Conservation (phyloP, 2,329 filamentous ascomycete species). For the Hypoxylon sp. region DNA sequence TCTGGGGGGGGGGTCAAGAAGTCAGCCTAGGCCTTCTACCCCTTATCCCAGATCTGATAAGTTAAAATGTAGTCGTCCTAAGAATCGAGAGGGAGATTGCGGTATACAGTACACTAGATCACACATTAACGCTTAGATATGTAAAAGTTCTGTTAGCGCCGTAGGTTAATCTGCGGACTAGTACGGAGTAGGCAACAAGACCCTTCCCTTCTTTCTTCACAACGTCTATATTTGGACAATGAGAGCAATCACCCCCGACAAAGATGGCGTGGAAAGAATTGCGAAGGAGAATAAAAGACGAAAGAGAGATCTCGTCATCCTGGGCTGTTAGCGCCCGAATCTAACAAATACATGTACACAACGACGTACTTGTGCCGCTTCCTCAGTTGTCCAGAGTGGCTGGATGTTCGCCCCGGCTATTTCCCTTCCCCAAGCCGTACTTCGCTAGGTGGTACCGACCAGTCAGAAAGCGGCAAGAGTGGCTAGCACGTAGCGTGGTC, state of each 20-base stretch:
- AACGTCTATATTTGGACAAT: constrained; percentile 24
- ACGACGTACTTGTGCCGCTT: constrained; percentile 3
- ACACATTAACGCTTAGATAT: constrained; percentile 2
- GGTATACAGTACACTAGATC: constrained; percentile 16
- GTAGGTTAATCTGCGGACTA: constrained; percentile 22
- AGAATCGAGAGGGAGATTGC: neutral
- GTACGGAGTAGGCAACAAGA: constrained; percentile 35
- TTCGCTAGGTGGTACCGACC: constrained; percentile 29
- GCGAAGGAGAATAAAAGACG: constrained; percentile 8
- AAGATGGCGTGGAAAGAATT: constrained; percentile 1
- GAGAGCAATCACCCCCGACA: constrained; percentile 6
- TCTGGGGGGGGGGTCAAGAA: constrained; percentile 17
- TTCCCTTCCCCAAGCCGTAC: constrained; percentile 38
- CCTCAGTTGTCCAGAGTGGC: constrained; percentile 26
- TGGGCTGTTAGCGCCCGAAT: constrained; percentile 41
- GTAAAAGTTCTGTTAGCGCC: constrained; percentile 16
- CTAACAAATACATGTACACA: constrained; percentile 17
- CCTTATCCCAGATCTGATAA: constrained; percentile 28
- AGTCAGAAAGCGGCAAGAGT: constrained; percentile 40
- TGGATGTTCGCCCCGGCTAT: constrained; percentile 40
- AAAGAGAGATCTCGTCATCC: neutral
- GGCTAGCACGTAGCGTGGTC: constrained; percentile 40
- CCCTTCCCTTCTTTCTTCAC: constrained; percentile 20
- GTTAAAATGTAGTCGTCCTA: neutral
- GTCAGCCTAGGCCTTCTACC: neutral